Evolutionary conservation across 441 rosid species (phyloP).

Genomic region (Biscutella laevigata): DNA sequence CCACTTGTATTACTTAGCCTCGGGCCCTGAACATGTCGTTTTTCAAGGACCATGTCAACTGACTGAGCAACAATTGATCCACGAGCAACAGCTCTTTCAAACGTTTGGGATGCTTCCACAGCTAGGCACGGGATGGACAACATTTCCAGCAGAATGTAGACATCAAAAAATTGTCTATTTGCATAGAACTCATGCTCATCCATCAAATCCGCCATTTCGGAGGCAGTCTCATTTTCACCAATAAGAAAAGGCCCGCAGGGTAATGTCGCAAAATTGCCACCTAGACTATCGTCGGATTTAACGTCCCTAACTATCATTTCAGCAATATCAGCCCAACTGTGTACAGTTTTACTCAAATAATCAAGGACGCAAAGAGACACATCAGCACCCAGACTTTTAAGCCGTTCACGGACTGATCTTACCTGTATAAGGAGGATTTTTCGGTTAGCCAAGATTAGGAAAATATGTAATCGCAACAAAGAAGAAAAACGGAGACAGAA

Average conservation of each 20-base stretch:
- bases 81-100: slow-evolving; percentile 84
- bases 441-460: slow-evolving; percentile 14
- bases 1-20: slow-evolving; percentile 41
- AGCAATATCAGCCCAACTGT: slow-evolving; percentile 87
- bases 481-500: slow-evolving; percentile 7
- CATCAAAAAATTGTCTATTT: slow-evolving; percentile 66
- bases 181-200: slow-evolving; percentile 49
- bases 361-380: slow-evolving; percentile 82
- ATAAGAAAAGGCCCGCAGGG: slow-evolving; percentile 50
- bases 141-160: slow-evolving; percentile 85
- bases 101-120: slow-evolving; percentile 80
- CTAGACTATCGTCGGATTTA: slow-evolving; percentile 59
- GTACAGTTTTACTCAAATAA: slow-evolving; percentile 77
- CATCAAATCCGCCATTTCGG: slow-evolving; percentile 43
- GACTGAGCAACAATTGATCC: slow-evolving; percentile 73
- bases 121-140: slow-evolving; percentile 82
- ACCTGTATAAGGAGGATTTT: slow-evolving; percentile 44
- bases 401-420: slow-evolving; percentile 73
- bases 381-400: slow-evolving; percentile 69
- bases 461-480: neutral
- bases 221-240: slow-evolving; percentile 56
- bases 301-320: slow-evolving; percentile 76
- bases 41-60: slow-evolving; percentile 78
- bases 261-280: slow-evolving; percentile 39
- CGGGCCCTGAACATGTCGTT: slow-evolving; percentile 52